These are phyloP conservation scores for Alternaria triticina DNA, from an alignment of 2,329 filamentous ascomycete species.

Conservation along the genomic window DNA sequence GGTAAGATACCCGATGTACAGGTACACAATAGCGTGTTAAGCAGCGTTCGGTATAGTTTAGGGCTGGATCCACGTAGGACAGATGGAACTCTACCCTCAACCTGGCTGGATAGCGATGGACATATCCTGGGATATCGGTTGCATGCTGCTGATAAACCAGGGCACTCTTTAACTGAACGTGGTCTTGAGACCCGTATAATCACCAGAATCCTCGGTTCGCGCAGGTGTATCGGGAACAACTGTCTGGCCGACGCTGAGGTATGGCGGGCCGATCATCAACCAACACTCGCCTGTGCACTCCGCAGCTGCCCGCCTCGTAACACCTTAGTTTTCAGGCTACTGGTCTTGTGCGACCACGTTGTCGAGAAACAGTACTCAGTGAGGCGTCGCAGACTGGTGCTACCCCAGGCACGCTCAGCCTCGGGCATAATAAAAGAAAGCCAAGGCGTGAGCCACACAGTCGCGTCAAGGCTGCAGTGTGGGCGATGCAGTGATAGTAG, in stretches of 20 bases:
- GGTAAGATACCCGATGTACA: conserved; percentile 8
- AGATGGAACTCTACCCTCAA: conserved; percentile 8
- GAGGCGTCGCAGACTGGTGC: not conserved
- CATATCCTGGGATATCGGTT: not conserved
- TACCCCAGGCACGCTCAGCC: conserved; percentile 13
- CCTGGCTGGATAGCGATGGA: not conserved
- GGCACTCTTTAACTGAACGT: not conserved
- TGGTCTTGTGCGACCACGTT: not conserved
- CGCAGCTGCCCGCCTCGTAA: conserved; percentile 2
- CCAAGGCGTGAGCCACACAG: not conserved
- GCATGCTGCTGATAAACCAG: conserved; percentile 3
- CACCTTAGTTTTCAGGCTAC: not conserved
- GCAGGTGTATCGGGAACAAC: not conserved
- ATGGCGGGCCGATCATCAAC: conserved; percentile 5
- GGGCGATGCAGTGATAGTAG: not conserved
- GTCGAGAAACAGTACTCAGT: not conserved
- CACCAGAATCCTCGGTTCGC: conserved; percentile 4
- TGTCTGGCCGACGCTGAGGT: not conserved
- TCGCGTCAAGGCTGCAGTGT: not conserved
- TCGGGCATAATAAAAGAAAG: not conserved
- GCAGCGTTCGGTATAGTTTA: conserved; percentile 6
- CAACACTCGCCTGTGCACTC: not conserved
- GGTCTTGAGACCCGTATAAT: conserved; percentile 1
- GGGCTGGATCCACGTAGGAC: conserved; percentile 15
- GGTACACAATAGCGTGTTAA: conserved; percentile 9